phyloP scores from a whole-genome alignment of 805 yeast genomes.

The Cyberlindnera subsufficiens region DNA sequence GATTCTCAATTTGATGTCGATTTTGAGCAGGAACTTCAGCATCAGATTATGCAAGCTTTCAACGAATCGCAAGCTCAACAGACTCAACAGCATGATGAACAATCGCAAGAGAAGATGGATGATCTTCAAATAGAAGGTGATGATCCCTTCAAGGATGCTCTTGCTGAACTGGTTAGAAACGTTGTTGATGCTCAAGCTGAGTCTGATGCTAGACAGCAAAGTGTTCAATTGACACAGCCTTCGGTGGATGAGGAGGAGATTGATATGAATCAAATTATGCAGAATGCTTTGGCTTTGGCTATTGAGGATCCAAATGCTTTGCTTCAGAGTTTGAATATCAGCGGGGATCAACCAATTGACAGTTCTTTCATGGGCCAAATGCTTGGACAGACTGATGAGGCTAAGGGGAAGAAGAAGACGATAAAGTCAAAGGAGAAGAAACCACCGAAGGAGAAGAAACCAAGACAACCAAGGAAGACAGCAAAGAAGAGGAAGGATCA shows the following conservation, averaged over 20 bases:
- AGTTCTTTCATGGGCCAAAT: conserved; percentile 14
- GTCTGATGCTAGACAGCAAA: conserved; percentile 7
- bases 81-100: conserved; percentile 3
- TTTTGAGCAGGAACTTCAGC: conserved; percentile 18
- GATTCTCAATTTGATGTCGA: conserved; percentile 3
- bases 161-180: conserved; percentile 50
- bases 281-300: conserved; percentile 73
- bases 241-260: conserved; percentile 36
- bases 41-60: conserved; percentile 18
- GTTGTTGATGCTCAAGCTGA: conserved; percentile 37
- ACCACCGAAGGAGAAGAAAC: conserved; percentile 21
- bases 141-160: conserved; percentile 43
- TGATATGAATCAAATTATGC: conserved; percentile 69
- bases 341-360: conserved; percentile 8
- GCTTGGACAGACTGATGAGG: conserved; percentile 20
- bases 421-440: conserved; percentile 19
- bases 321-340: conserved; percentile 33
- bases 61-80: conserved; percentile 5
- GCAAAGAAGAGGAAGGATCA: conserved; percentile 22
- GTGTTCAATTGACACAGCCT: background rate
- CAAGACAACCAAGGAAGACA: conserved; percentile 23
- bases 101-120: conserved; percentile 1
- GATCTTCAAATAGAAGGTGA: conserved; percentile 2
- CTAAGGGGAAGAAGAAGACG: conserved; percentile 13
- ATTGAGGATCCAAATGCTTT: conserved; percentile 49